Conservation (phyloP, 192 early-diverging fungal genomes). For the Geranomyces variabilis region DNA sequence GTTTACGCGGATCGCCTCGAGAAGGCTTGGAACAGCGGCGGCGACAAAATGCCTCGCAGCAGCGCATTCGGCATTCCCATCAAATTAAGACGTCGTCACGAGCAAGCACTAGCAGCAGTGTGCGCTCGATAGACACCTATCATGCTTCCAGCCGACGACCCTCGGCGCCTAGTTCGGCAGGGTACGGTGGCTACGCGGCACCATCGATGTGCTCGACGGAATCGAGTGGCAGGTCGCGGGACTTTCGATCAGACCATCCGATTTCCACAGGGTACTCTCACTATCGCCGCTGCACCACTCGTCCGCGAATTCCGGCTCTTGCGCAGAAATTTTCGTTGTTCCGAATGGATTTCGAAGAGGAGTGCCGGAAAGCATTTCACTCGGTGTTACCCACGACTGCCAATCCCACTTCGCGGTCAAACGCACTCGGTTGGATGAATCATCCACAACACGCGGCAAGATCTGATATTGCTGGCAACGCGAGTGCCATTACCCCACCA, state of each 20-base stretch:
- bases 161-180: too few relatives aligned
- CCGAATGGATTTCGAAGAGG: conserved; percentile 3
- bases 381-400: not conserved
- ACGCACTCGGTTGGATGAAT: not conserved
- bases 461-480: not conserved
- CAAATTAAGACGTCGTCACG: not conserved
- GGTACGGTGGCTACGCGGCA: not conserved
- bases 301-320: conserved; percentile 19
- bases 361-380: conserved; percentile 10
- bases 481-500: too few relatives aligned
- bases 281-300: conserved; percentile 12
- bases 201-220: not conserved
- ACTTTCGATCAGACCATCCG: not conserved
- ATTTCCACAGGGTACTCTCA: not conserved
- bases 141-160: too few relatives aligned
- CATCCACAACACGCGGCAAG: not conserved
- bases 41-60: not conserved
- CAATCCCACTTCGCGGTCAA: not conserved
- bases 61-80: not conserved
- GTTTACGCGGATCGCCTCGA: not conserved
- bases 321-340: not conserved
- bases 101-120: not conserved
- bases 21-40: not conserved
- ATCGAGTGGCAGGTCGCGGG: not conserved
- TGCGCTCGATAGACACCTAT: not conserved